Evolutionary conservation across 1,284 basidiomycete species (phyloP), one percentile per base, ranked within the genome.

Genomic region (Pisolithus thermaeus): DNA sequence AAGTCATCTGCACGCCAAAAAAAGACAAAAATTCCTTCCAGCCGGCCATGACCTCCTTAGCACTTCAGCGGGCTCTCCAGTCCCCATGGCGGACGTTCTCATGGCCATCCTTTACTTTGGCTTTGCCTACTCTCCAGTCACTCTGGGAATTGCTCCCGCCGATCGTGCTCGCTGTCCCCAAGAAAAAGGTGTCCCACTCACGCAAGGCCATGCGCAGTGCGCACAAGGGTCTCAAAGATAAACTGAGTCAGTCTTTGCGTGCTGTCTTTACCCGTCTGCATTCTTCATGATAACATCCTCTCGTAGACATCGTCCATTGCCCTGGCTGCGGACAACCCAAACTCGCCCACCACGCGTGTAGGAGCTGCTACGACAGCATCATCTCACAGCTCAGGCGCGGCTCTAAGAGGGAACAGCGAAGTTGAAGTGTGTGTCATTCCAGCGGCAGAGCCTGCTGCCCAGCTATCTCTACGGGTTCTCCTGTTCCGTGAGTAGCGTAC

Each of bases 201-300:
- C 78, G 91, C 46, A 98, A 98, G 70, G 81, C 86, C n/a, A 97
- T 97, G 94, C 80, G 95, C 28, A 83, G 83, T 52, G 90, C 94
- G 3, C 93, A 96, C 70, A 98, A 98, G 72, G 94, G 94, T 0
- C 72, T 97, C 61, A 94, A 95, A 70, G 94, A 97, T 70, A 93
- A 94, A 68, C 83, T 84, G 52, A 95, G 96, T 93, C 63, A 58
- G 88, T 71, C 28, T 9, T 32, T 28, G 37, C 30, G 22, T 28
- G 22, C 43, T 8, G 45, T 46, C 47, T 23, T 39, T 2, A n/a
- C 23, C 25, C 7, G 20, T 18, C 5, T 18, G 50, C 2, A 23
- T 49, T 54, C 51, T 51, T 58, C 25, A 58, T 48, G 11, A 9
- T 30, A 9, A n/a, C n/a, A n/a, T n/a, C 52, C 36, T n/a, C 20